Evolutionary conservation across 2,329 filamentous ascomycete genomes (phyloP).

Genomic region (Colletotrichum simmondsii): DNA sequence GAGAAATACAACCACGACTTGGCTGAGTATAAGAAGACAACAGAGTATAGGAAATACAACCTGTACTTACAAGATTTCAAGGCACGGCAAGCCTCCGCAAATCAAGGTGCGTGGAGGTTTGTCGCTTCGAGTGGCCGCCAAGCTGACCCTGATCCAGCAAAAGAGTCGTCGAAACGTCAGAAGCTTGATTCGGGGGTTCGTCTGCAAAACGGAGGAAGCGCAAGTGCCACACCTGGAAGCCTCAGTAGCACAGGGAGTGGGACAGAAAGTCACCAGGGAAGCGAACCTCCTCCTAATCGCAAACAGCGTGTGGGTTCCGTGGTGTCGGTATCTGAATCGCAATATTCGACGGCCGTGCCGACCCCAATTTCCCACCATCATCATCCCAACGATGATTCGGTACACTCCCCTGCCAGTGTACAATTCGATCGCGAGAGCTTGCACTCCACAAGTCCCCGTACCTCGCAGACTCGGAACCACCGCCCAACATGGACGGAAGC

Average conservation of each 20-base stretch:
- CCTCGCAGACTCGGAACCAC: constrained; percentile 14
- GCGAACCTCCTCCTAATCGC: constrained; percentile 58
- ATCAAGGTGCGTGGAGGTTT: constrained; percentile 58
- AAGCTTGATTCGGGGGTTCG: constrained; percentile 55
- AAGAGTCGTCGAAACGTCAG: constrained; percentile 60
- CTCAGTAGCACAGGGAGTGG: constrained; percentile 56
- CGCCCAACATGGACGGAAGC: constrained; percentile 32
- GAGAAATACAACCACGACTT: constrained; percentile 81
- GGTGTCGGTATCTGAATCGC: constrained; percentile 57
- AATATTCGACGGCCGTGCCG: constrained; percentile 51
- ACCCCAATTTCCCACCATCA: constrained; percentile 45
- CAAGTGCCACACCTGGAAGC: constrained; percentile 51
- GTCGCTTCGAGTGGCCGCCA: not conserved
- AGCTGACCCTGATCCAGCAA: constrained; percentile 46
- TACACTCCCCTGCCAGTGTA: constrained; percentile 54
- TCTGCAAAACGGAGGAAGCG: constrained; percentile 51
- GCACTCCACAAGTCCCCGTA: constrained; percentile 30
- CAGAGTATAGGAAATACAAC: constrained; percentile 74
- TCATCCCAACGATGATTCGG: constrained; percentile 53
- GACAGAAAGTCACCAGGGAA: constrained; percentile 59
- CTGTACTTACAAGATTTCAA: constrained; percentile 83
- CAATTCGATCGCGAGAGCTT: constrained; percentile 46
- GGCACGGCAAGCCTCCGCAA: constrained; percentile 71
- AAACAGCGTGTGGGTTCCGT: constrained; percentile 61
- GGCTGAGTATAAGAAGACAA: constrained; percentile 81